Evolutionary conservation across 1,284 basidiomycete genomes (phyloP).

Genomic region (Gomphus sp.): DNA sequence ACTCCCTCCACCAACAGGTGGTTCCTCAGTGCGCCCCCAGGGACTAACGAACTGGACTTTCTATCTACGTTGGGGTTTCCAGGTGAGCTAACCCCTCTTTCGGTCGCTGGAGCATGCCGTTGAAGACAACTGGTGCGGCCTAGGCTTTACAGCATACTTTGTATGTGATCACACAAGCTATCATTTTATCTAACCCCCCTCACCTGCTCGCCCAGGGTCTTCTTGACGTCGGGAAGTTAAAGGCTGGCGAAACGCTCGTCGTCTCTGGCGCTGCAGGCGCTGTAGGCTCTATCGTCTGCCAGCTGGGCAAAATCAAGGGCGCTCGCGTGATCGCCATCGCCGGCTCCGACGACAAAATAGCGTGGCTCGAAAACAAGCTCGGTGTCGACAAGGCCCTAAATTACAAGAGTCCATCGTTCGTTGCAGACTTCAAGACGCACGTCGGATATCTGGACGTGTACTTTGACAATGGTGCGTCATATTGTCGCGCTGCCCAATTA

Average conservation of each 20-base stretch:
- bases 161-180: conserved; percentile 30
- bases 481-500: not conserved
- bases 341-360: conserved; percentile 71
- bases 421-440: conserved; percentile 48
- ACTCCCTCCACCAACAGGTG: not conserved
- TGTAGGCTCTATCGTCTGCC: conserved; percentile 66
- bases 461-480: conserved; percentile 62
- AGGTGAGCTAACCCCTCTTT: conserved; percentile 32
- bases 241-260: conserved; percentile 75
- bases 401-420: conserved; percentile 77
- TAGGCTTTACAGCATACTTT: conserved; percentile 79
- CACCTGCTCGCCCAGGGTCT: conserved; percentile 51
- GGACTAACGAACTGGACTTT: conserved; percentile 60
- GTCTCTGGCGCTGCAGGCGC: conserved; percentile 89
- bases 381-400: conserved; percentile 80
- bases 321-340: conserved; percentile 82
- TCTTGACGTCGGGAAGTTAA: conserved; percentile 67
- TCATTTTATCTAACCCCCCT: not conserved
- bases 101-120: not conserved
- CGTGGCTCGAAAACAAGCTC: conserved; percentile 72
- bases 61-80: conserved; percentile 67
- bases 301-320: conserved; percentile 67
- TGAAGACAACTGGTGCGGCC: not conserved
- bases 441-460: conserved; percentile 68
- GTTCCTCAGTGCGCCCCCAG: conserved; percentile 37